Base-by-base conservation (phyloP, 768 basidiomycete genomes). In the Leccinum imitatum region DNA sequence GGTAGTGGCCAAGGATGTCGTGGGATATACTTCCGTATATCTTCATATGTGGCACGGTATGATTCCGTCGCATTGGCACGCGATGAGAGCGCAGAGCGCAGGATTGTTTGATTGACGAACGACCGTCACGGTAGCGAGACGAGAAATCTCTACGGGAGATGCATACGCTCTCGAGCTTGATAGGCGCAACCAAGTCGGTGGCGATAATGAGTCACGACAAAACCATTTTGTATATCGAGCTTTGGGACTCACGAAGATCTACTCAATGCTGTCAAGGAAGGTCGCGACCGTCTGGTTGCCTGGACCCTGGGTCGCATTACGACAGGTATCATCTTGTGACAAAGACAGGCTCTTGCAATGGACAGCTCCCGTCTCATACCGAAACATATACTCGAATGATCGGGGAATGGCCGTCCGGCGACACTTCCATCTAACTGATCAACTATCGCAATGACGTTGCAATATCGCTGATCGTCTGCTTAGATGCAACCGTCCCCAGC, bases 361-460 rank as follows among this genome's bases (percentile, higher is more conserved):
- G 64, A 71, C 0, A 81, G 63, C 60, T 87, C 83, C 14, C 80
- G 75, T 11, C 70, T 70, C 15, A 87, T 72, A 1, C 82, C 83
- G 51, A 63, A 61, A 13, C 65, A 71, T 8, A 81, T 65, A 10
- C 70, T 66, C 3, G 78, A 72, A 31, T 73, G 68, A 35, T 78
- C 67, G 6, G 69, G 55, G 54, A 76, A 78, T 17, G 79, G 59
- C 3, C 68, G 64, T 8, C 73, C 71, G 0, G 54, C 46, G 10
- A 82, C 50, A 27, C 77, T 65, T 3, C 55, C 60, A 19, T 80
- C 76, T 0, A 89, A 41, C 58, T 76, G 81, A 33, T 63, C 61
- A 3, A 70, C 67, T 11, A 77, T 35, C 11, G 62, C 65, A 17
- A 68, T 67, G 35, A 85, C 65, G 19, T 47, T 37, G 15, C 17